Evolutionary conservation across 495 filamentous ascomycete species (phyloP).

Genomic region (Aspergillus homomorphus): DNA sequence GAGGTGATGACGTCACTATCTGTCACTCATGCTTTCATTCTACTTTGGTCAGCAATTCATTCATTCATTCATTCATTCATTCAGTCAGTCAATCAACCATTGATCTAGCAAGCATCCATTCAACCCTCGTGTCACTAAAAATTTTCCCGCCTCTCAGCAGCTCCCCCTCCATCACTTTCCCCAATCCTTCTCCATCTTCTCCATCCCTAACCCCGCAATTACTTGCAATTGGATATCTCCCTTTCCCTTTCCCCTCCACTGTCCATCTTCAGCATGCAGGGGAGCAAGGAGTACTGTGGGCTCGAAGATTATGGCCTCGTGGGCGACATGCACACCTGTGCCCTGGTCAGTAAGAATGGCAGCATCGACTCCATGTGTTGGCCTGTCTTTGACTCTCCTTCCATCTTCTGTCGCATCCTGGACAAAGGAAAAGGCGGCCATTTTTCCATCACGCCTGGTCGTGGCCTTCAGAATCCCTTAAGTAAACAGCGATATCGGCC

Average conservation of each 20-base stretch:
- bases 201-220: no score
- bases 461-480: constrained; percentile 45
- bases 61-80: background rate
- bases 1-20: background rate
- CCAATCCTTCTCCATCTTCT: no score
- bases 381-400: constrained; percentile 67
- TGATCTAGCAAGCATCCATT: no score
- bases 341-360: constrained; percentile 66
- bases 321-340: constrained; percentile 75
- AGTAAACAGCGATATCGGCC: constrained; percentile 71
- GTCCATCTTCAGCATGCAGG: no score
- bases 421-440: constrained; percentile 70
- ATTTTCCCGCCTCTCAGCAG: no score
- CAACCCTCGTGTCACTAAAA: no score
- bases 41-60: background rate
- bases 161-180: no score
- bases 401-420: constrained; percentile 63
- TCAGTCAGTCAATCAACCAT: no score
- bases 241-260: background rate
- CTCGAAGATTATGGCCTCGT: constrained; percentile 76
- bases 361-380: constrained; percentile 76
- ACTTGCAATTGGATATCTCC: no score
- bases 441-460: constrained; percentile 56
- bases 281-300: constrained; percentile 48
- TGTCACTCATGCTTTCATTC: background rate